Conservation (phyloP, 1,139 yeast genomes). For the Geotrichum carabidarum region DNA sequence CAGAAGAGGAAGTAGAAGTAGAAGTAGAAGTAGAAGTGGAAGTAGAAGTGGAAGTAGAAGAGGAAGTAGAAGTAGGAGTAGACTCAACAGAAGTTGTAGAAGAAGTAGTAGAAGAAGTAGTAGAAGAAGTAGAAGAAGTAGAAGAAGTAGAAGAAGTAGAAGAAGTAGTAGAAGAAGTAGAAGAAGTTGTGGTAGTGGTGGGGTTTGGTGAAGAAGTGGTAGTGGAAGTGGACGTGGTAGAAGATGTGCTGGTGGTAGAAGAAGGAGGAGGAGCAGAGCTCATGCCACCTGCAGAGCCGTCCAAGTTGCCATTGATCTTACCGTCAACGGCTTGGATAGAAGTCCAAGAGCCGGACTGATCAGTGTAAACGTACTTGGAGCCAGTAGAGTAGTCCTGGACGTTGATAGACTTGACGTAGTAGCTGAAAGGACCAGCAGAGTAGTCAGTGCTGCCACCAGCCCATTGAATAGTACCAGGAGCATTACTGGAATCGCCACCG, state of each 20-base stretch:
- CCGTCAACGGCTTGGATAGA: conserved; percentile 66
- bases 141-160: not conserved
- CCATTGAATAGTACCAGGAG: conserved; percentile 71
- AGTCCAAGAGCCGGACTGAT: conserved; percentile 59
- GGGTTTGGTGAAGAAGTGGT: not conserved
- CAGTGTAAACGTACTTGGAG: conserved; percentile 57
- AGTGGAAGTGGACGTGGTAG: conserved; percentile 13
- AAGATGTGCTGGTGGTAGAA: conserved; percentile 13
- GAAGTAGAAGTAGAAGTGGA: not conserved
- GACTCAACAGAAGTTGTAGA: not conserved
- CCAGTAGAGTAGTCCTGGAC: conserved; percentile 84
- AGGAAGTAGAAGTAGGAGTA: not conserved
- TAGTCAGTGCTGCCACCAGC: conserved; percentile 78
- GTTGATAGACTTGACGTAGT: conserved; percentile 56
- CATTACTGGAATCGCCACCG: conserved; percentile 67
- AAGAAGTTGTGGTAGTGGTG: not conserved
- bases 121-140: not conserved
- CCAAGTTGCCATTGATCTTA: conserved; percentile 39
- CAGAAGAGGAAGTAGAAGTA: not conserved
- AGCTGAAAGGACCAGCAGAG: conserved; percentile 61
- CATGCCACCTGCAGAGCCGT: conserved; percentile 19
- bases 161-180: not conserved
- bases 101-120: not conserved
- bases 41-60: not conserved
- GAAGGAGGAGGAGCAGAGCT: conserved; percentile 15